Percentiles rank a stretch among this genome's conserved stretches.
These are phyloP conservation scores for Phytophthora rubi DNA, from an alignment of 352 stramenopile species.

Conservation along the genomic window DNA sequence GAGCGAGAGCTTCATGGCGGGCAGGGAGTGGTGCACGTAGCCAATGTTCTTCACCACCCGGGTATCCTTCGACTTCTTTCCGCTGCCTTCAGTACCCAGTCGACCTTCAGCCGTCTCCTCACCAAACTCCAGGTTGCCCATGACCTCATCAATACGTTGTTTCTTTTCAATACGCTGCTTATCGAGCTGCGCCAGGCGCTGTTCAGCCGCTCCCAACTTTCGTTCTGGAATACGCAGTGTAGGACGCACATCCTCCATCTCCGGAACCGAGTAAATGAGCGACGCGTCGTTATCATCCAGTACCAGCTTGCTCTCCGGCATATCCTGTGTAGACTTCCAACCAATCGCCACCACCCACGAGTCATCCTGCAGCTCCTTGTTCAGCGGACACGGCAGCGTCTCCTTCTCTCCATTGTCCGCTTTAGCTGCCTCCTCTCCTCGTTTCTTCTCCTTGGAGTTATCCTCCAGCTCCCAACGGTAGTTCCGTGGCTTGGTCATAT, in stretches of 20 bases:
- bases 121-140: conserved; percentile 81
- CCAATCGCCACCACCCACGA: conserved; percentile 81
- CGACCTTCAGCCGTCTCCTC: conserved; percentile 74
- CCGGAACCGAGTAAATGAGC: conserved; percentile 76
- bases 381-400: conserved; percentile 55
- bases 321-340: conserved; percentile 81
- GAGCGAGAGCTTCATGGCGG: conserved; percentile 87
- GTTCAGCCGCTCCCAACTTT: conserved; percentile 80
- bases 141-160: conserved; percentile 82
- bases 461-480: conserved; percentile 80
- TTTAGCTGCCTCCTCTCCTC: conserved; percentile 7
- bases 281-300: conserved; percentile 85
- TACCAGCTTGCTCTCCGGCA: conserved; percentile 83
- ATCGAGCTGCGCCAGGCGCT: conserved; percentile 71
- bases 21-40: conserved; percentile 84
- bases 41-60: conserved; percentile 88
- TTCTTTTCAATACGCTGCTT: conserved; percentile 83
- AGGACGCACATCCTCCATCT: conserved; percentile 83
- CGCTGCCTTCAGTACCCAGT: conserved; percentile 66
- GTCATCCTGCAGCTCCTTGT: conserved; percentile 72
- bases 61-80: conserved; percentile 86
- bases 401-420: conserved; percentile 15
- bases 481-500: conserved; percentile 77
- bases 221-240: conserved; percentile 85
- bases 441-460: conserved; percentile 19